Evolutionary conservation across 441 rosid species (phyloP), one percentile per base, ranked within the genome.

Genomic region (Gossypium gossypioides): DNA sequence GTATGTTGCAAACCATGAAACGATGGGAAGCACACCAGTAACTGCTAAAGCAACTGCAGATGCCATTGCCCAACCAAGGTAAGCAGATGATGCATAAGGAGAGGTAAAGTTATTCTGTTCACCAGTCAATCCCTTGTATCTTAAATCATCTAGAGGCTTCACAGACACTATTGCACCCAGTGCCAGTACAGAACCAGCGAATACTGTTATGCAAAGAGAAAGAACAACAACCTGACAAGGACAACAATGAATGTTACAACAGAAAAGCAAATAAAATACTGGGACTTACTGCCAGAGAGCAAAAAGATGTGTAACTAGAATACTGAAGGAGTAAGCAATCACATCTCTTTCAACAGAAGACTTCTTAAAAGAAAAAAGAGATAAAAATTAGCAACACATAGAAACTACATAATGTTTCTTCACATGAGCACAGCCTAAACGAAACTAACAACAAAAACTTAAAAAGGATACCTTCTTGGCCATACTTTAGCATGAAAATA

Each of bases 11-110:
- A 96, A 96, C 99, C 99, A 96, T 57, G 99, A 96, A 79, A 92
- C 80, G 77, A 96, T 91, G 62, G 99, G 99, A 78, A 96, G 88
- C 82, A 92, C 87, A 70, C 97, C 98, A 50, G 97, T 88, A 74
- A 96, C 99, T 62, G 88, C 84, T 76, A 96, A 77, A 76, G 97
- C 96, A 82, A 96, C 86, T 63, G 86, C 97, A 80, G 97, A 87
- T 66, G 99, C 94, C 96, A 96, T 88, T 64, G 94, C 98, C 98
- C 99, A 96, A 66, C 99, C 99, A 82, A 96, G 84, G 85, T 92
- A 96, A 61, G 83, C 88, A 27, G 98, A 84, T 75, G 99, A 96
- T 72, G 88, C 85, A 81, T 96, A 96, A 48, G 97, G 93, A 76
- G 99, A 92, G 61, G 75, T 78, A 76, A 82, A 87, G 84, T 84